Evolutionary conservation across 345 rosid genomes (phyloP), one percentile per base, ranked within the genome.

Genomic region (Rhodomyrtus tomentosa): DNA sequence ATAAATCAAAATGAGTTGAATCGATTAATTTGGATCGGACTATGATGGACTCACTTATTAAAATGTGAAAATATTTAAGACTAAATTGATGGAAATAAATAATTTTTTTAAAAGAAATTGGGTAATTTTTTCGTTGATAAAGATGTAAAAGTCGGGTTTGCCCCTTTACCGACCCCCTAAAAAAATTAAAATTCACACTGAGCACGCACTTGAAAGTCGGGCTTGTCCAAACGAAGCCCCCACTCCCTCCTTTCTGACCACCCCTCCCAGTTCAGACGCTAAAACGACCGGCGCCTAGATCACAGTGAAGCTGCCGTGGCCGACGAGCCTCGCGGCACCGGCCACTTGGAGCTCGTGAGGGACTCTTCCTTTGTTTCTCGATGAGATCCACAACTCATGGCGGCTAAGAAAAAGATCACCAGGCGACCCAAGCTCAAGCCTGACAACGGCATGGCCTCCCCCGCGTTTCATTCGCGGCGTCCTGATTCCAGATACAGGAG

Each of bases 321-420:
- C 79, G 45, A 9, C 45, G 24, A 68, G 25, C 24, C 45, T 62
- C 42, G 24, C 74, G 4, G 74, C 22, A 18, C 74, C 74, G 0
- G 22, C 74, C 4, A 2, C 40, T 1, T 36, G 32, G 18, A 7
- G 5, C 55, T 24, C 56, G 45, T 14, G 42, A 81, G 51, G 9
- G 8, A 9, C 36, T n/a, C 38, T 40, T 32, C 36, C 25, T 7
- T 18, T 56, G 29, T 50, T 48, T 24, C 54, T 62, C 45, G 40
- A 25, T 84, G 54, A 24, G 82, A 74, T 53, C 59, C 32, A 7
- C 59, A 3, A 40, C 54, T 80, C 85, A 90, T 87, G 90, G 89
- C 88, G 24, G 58, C 48, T 29, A 89, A 88, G 84, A 90, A 84
- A 87, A 94, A 84, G 85, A 84, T 55, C 73, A 83, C 55, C 80